Evolutionary conservation across 768 basidiomycete species (phyloP).

Genomic region (Psilocybe cubensis): DNA sequence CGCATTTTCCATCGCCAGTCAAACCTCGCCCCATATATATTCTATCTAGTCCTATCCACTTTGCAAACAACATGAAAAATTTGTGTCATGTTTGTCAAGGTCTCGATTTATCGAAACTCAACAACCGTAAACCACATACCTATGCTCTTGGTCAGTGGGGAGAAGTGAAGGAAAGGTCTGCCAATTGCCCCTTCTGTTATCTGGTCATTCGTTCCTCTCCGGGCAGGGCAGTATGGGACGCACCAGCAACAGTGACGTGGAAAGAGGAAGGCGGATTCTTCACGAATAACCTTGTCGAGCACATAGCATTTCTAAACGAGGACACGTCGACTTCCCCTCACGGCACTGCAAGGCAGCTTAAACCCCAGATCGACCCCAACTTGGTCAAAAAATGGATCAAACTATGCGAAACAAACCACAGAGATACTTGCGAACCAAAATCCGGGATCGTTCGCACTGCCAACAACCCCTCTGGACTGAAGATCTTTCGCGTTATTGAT

Average conservation of each 20-base stretch:
- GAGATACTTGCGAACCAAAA: background rate
- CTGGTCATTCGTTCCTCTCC: background rate
- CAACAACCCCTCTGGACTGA: conserved; percentile 1
- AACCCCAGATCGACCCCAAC: background rate
- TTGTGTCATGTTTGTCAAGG: background rate
- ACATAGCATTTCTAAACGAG: background rate
- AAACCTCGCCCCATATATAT: background rate
- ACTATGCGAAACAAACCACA: conserved; percentile 1
- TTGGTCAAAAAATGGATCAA: conserved; percentile 9
- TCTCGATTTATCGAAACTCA: background rate
- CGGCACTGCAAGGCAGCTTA: conserved; percentile 1
- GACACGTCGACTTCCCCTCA: background rate
- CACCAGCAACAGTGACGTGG: background rate
- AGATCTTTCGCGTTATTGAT: conserved; percentile 5
- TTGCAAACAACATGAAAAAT: background rate
- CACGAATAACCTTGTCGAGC: background rate
- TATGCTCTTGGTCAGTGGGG: background rate
- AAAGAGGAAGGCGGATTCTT: background rate
- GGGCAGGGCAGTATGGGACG: background rate
- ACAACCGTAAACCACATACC: background rate
- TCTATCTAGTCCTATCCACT: background rate
- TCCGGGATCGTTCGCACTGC: background rate
- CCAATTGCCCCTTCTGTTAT: background rate
- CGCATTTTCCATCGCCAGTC: too few species aligned
- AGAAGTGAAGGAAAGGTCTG: background rate